Base-by-base conservation (phyloP, 129 eudicot genomes). In the Flaveria sonorensis region DNA sequence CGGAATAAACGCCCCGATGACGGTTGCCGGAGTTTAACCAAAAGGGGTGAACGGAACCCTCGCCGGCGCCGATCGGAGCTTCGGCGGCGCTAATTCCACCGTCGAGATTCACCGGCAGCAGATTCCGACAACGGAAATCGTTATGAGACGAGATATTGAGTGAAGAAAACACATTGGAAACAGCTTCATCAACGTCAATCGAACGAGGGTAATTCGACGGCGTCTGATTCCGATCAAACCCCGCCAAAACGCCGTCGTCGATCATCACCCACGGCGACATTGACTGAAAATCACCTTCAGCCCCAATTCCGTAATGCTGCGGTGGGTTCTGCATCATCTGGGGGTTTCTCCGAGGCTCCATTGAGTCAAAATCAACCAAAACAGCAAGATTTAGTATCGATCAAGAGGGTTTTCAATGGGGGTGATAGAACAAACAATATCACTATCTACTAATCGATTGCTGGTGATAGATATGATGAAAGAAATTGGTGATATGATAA, bases 341-440 rank as follows among this genome's bases (percentile, higher is more conserved):
- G 11, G 46, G 16, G 61, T 55, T 74, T 56, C 75, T 67, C 19
- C 67, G 72, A 23, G 71, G 73, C 78, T 79, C 72, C 83, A 79
- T 79, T 79, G 63, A 56, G 52, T 63, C 52, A 36, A 36, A 45
- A 32, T 16, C 67, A 72, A 62, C 23, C 24, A 59, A 75, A 64
- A 61, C 14, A 1, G 6, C 57, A 52, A 63, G 19, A 45, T 63
- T 59, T 7, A 71, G 71, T 20, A 10, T 36, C 42, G 1, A 40
- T 7, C 18, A 32, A 32, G 39, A 26, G 71, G 79, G 79, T 26
- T 75, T 74, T 26, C 20, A 19, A 72, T 39, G 68, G 39, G 7
- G 39, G 7, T 30, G 7, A 3, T 32, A 32, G 39, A 32, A 32
- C 39, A 32, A 32, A 32, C 7, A 32, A 32, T 32, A 32, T 4